Evolutionary conservation across 495 filamentous ascomycete species (phyloP).

Genomic region (Lasiosphaeria hispida): DNA sequence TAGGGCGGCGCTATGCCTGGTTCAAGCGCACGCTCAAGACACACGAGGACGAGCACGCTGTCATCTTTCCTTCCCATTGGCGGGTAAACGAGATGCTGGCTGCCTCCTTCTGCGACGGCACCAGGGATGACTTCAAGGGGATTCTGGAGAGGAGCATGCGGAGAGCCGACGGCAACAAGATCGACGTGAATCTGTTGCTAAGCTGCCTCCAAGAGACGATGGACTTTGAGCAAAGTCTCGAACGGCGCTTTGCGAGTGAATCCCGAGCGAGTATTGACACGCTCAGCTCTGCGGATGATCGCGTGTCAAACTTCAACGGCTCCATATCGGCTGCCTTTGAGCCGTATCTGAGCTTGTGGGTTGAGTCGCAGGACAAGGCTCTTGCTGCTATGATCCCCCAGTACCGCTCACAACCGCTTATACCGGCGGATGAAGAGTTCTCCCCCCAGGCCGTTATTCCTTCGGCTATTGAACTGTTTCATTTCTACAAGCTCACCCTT

Average conservation of each 20-base stretch:
- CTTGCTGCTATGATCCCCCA: slow-evolving; percentile 81
- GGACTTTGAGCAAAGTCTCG: slow-evolving; percentile 92
- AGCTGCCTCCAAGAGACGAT: slow-evolving; percentile 94
- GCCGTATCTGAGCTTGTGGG: slow-evolving; percentile 94
- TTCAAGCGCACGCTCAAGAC: slow-evolving; percentile 94
- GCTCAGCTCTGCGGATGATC: slow-evolving; percentile 75
- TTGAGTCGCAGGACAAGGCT: slow-evolving; percentile 91
- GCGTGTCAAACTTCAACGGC: slow-evolving; percentile 76
- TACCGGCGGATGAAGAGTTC: slow-evolving; percentile 86
- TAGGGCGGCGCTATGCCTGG: slow-evolving; percentile 92
- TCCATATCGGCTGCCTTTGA: slow-evolving; percentile 97
- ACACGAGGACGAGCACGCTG: slow-evolving; percentile 90
- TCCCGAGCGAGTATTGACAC: slow-evolving; percentile 89
- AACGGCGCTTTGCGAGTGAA: slow-evolving; percentile 75
- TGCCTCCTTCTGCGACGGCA: slow-evolving; percentile 91
- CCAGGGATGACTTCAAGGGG: slow-evolving; percentile 89
- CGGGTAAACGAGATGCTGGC: slow-evolving; percentile 87
- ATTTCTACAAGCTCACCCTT: slow-evolving; percentile 87
- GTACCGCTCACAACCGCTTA: slow-evolving; percentile 80
- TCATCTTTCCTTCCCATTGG: slow-evolving; percentile 86
- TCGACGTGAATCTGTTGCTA: slow-evolving; percentile 89
- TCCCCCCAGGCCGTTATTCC: slow-evolving; percentile 82
- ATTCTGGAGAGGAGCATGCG: slow-evolving; percentile 87
- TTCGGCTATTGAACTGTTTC: slow-evolving; percentile 94
- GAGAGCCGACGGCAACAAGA: slow-evolving; percentile 68